Percentiles rank a stretch among this genome's conserved stretches.
Conservation (phyloP, 257 asterid species). For the Solanum infundibuliforme region DNA sequence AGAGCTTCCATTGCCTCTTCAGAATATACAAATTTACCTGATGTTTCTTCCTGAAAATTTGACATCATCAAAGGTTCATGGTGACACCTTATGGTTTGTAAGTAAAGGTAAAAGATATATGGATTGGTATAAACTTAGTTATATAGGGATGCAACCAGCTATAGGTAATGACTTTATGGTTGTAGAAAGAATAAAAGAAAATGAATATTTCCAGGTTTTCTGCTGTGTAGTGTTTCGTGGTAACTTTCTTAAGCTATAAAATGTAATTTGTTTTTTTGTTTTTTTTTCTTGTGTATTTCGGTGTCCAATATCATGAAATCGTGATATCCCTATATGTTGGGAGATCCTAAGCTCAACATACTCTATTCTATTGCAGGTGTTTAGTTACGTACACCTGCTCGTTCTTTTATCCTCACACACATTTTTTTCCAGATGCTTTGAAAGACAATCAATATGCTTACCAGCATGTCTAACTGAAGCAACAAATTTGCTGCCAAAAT, state of each 20-base stretch:
- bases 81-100: background rate
- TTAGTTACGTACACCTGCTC: background rate
- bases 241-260: background rate
- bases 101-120: background rate
- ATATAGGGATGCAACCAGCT: background rate
- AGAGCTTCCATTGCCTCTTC: constrained; percentile 61
- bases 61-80: background rate
- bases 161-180: background rate
- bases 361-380: background rate
- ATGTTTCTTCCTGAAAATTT: constrained; percentile 55
- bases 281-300: background rate
- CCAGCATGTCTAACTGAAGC: constrained; percentile 71
- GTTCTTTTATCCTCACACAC: background rate
- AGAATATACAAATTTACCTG: constrained; percentile 24
- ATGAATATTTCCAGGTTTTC: background rate
- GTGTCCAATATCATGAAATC: background rate
- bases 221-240: background rate
- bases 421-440: background rate
- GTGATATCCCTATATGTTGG: background rate
- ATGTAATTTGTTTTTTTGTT: no score
- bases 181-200: background rate
- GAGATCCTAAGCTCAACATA: background rate
- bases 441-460: constrained; percentile 14
- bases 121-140: background rate
- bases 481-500: constrained; percentile 77